Base-by-base conservation (phyloP, 192 early-diverging fungal genomes). In the Backusella liffmaniae region DNA sequence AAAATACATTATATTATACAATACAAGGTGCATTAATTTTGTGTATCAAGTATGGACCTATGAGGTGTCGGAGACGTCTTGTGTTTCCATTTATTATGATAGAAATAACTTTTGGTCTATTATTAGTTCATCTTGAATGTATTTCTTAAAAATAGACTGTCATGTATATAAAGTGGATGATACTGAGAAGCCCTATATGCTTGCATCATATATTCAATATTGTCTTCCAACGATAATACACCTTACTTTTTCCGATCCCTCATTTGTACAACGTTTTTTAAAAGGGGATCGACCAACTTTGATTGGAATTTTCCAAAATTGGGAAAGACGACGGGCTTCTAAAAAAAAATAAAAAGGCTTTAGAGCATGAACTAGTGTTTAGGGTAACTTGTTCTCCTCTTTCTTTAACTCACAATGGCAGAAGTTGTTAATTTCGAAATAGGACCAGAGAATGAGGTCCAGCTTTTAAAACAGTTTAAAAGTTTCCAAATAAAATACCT, bases 401-500 rank as follows among this genome's bases (percentile, higher is more conserved):
- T 32, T 21, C 7, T 56, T 56, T 23, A 56, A 23, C 21, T 9
- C 7, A 3, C 1, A 56, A 56, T 56, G 53, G 6, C 10, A 56
- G 53, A 56, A 56, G 53, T 56, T 23, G n/a, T 62, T 10, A 62
- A 62, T 62, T 37, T 69, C 21, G 67, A 69, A 69, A 41, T 69
- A 37, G 67, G 67, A 15, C 36, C 67, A 69, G 67, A 69, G 1
- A 69, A 69, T 69, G 35, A 69, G 39, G n/a, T 37, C 12, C 67
- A 69, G 23, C 37, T 69, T 23, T 37, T 69, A 30, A 53, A 79
- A 59, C 35, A 34, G 23, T 78, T 74, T 36, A 69, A 72, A 4
- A 12, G 30, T n/a, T 67, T 82, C 18, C 73, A 77, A 15, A 3
- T 51, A 6, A 46, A 69, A 42, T 82, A 82, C 76, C 70, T 82